Evolutionary conservation across 495 filamentous ascomycete genomes (phyloP), one percentile per base, ranked within the genome.

Genomic region (Polyplosphaeria fusca): DNA sequence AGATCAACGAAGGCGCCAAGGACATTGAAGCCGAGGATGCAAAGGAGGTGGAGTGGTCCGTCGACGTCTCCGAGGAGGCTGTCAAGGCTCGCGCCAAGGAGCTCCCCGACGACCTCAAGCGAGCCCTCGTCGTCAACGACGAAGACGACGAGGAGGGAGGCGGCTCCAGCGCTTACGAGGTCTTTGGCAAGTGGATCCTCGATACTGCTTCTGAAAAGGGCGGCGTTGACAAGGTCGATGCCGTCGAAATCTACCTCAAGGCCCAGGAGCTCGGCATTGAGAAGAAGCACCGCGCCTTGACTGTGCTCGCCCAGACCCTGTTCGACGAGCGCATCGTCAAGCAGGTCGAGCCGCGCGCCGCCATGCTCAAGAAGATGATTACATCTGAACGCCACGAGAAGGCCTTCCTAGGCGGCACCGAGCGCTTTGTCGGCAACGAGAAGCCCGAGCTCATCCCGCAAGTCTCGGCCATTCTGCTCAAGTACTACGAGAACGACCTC

Each of bases 241-340:
- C 93, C 69, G 79, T 96, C 48, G 87, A 91, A 24, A 87, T 98
- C 72, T 96, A 95, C 69, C 75, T 89, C 76, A 96, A 97, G 78
- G 93, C 93, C 41, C 89, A 92, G 76, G 92, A 96, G 64, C 81
- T 96, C 46, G 91, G 93, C 67, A 94, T 98, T 60, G 92, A 96
- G 72, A 73, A 71, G 74, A 98, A 97, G 83, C 89, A 96, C 78
- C 89, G 85, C 76, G 96, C 94, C 45, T 75, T 95, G 40, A 81
- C 89, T 40, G 93, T 98, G 26, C 83, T 98, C 52, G 89, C 91
- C 37, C 89, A 95, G 78, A 91, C 89, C 63, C 78, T 98, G 64
- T 98, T 98, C 69, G 86, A 95, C 67, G 85, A 95, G 55, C 85
- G 86, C 67, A 93, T 98, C 57, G 77, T 83, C 67, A 84, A 86